Evolutionary conservation across 2,329 filamentous ascomycete genomes (phyloP).

Genomic region (Mariannaea sp.): DNA sequence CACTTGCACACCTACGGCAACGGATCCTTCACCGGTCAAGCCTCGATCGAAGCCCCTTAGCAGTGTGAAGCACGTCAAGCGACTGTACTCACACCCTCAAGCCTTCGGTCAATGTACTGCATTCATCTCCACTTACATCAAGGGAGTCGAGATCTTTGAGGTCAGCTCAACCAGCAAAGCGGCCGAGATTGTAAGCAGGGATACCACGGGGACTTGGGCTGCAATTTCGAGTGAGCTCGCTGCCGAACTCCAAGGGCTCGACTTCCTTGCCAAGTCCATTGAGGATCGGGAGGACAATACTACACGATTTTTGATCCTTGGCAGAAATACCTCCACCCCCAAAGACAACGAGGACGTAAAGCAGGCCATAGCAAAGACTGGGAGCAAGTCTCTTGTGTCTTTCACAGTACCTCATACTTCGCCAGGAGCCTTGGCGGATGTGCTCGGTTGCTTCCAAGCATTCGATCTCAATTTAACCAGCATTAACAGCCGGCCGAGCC

Average conservation of each 20-base stretch:
- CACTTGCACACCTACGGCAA: conserved; percentile 55
- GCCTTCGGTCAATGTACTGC: conserved; percentile 88
- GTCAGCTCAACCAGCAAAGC: conserved; percentile 84
- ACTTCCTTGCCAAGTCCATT: conserved; percentile 70
- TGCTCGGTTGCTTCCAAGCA: conserved; percentile 76
- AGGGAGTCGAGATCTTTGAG: conserved; percentile 78
- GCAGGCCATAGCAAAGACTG: conserved; percentile 33
- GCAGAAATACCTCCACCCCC: conserved; percentile 41
- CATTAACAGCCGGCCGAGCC: conserved; percentile 85
- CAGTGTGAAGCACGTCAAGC: conserved; percentile 66
- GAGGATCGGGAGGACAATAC: conserved; percentile 77
- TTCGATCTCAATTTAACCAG: conserved; percentile 82
- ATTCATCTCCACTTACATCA: conserved; percentile 74
- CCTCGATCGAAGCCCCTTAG: conserved; percentile 54
- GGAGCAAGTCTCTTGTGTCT: conserved; percentile 74
- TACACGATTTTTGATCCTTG: conserved; percentile 77
- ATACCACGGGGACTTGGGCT: conserved; percentile 64
- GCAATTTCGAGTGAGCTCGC: conserved; percentile 81
- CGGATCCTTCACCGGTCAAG: conserved; percentile 50
- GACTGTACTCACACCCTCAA: conserved; percentile 91
- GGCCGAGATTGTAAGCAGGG: conserved; percentile 73
- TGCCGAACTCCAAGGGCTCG: conserved; percentile 68
- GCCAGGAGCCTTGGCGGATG: conserved; percentile 83
- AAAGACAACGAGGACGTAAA: conserved; percentile 36
- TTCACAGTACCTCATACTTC: conserved; percentile 80